These are phyloP conservation scores for Gossypium davidsonii DNA, from an alignment of 441 rosid species.

Conservation along the genomic window DNA sequence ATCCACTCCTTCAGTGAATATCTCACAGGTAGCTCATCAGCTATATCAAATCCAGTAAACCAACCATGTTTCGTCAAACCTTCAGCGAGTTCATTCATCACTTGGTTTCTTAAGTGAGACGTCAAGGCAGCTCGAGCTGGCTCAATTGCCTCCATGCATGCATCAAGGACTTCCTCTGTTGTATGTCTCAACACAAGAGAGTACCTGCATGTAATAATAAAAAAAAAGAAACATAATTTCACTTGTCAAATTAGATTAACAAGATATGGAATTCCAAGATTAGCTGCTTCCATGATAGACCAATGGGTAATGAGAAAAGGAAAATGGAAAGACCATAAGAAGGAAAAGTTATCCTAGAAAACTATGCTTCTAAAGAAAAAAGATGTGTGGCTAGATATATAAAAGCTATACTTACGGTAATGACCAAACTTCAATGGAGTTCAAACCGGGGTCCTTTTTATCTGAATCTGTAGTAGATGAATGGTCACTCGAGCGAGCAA, in stretches of 20 bases:
- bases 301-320: neutral
- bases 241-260: neutral
- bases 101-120: slow-evolving; percentile 72
- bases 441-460: slow-evolving; percentile 30
- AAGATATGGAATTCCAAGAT: neutral
- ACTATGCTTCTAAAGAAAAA: neutral
- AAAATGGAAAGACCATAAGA: neutral
- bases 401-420: slow-evolving; percentile 63
- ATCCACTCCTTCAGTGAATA: slow-evolving; percentile 71
- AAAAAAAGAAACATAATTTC: neutral
- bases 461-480: slow-evolving; percentile 25
- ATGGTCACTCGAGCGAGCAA: slow-evolving; percentile 46
- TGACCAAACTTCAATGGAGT: slow-evolving; percentile 60
- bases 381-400: slow-evolving; percentile 2
- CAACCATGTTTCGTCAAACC: slow-evolving; percentile 61
- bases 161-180: slow-evolving; percentile 88
- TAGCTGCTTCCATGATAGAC: neutral
- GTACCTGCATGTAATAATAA: slow-evolving; percentile 47
- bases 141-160: slow-evolving; percentile 80
- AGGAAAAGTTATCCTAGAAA: neutral
- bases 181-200: slow-evolving; percentile 96
- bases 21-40: slow-evolving; percentile 56
- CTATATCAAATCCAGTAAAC: slow-evolving; percentile 79
- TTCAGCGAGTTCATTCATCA: slow-evolving; percentile 61
- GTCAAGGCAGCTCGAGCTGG: slow-evolving; percentile 77